Evolutionary conservation across 768 basidiomycete genomes (phyloP).

Genomic region (Auriculariales sp.): DNA sequence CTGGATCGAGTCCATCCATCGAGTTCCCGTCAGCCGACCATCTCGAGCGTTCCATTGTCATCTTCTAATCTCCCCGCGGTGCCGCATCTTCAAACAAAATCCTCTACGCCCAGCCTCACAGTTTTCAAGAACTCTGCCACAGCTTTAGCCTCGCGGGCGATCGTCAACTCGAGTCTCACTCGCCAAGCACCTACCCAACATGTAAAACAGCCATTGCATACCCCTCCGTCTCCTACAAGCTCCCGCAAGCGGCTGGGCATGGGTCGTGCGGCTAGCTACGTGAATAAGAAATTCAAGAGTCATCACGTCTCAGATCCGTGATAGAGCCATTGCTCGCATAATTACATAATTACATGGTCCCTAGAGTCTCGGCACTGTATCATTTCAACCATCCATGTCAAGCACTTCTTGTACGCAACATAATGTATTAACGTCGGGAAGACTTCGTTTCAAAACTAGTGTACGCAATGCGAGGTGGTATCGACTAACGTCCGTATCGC

Average conservation of each 20-base stretch:
- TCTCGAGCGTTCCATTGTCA: not conserved
- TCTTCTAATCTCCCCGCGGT: not conserved
- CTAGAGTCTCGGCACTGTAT: no score
- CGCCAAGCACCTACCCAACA: not conserved
- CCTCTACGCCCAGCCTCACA: not conserved
- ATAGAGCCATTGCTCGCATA: no score
- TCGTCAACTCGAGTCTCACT: not conserved
- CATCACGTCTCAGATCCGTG: not conserved
- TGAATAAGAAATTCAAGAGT: slow-evolving; percentile 56
- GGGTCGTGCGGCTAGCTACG: slow-evolving; percentile 38
- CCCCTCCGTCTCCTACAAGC: not conserved
- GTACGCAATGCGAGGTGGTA: no score
- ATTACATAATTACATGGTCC: no score
- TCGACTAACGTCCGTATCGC: no score
- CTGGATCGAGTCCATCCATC: no score
- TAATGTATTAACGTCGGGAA: no score
- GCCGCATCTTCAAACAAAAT: not conserved
- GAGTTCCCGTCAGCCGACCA: no score
- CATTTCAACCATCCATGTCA: no score
- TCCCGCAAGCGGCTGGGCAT: slow-evolving; percentile 34
- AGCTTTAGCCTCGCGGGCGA: not conserved
- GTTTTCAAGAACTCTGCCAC: not conserved
- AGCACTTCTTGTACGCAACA: no score
- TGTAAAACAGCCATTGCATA: not conserved
- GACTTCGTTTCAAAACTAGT: no score